phyloP scores from a whole-genome alignment of 441 rosid species.

The Corymbia citriodora region DNA sequence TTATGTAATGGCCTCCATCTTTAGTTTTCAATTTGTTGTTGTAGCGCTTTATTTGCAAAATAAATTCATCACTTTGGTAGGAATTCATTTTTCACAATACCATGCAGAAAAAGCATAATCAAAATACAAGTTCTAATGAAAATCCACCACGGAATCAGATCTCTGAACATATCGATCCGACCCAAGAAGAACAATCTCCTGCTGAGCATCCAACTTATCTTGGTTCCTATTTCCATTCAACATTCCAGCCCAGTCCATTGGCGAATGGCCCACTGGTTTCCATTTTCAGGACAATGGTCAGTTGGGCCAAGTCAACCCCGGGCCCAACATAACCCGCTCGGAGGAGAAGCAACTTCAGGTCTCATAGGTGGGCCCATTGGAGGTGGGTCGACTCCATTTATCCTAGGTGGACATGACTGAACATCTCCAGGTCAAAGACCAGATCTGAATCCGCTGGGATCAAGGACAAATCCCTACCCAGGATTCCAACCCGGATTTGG shows the following conservation, averaged over 20 bases:
- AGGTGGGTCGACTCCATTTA: not conserved
- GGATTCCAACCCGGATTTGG: not conserved
- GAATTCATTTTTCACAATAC: not conserved
- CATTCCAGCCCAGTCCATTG: no score
- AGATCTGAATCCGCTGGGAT: not conserved
- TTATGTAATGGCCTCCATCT: not conserved
- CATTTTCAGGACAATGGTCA: not conserved
- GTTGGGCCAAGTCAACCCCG: not conserved
- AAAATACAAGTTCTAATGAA: not conserved
- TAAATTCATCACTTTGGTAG: not conserved
- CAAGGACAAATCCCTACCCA: not conserved
- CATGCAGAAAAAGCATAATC: not conserved
- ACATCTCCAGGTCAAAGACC: not conserved
- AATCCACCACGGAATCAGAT: not conserved
- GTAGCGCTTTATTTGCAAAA: not conserved
- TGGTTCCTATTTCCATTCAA: not conserved
- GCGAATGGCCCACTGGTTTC: no score
- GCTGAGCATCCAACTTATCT: not conserved
- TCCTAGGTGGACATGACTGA: not conserved
- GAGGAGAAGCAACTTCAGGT: not conserved
- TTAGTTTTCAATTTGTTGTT: no score
- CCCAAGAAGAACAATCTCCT: not conserved
- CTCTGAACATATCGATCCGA: not conserved
- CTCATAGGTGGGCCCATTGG: not conserved
- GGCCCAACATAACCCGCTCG: not conserved